Base-by-base conservation (phyloP, 2,329 filamentous ascomycete species). In the Biscogniauxia marginata region DNA sequence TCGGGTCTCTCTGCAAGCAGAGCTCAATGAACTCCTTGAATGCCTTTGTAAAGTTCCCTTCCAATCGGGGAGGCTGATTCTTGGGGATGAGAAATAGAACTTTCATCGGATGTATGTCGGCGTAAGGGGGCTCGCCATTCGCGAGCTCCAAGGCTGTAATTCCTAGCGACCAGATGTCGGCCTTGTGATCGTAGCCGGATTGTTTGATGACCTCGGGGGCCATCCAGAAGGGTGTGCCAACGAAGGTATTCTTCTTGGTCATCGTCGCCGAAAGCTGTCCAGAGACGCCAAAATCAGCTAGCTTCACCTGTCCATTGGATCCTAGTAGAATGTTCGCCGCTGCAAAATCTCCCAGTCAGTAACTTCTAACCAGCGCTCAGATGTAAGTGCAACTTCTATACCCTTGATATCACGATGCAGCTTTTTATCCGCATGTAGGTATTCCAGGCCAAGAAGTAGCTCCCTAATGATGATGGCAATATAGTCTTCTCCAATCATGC, bases 231-330 rank as follows among this genome's bases (percentile, higher is more conserved):
- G 95, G 93, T 0, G 93, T 98, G 30, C 95, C 95, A 25, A 99
- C 93, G 73, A 98, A 99, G 0, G 93, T 98, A 71, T 98, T 98
- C 78, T 98, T 98, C 81, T 98, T 98, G 60, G 93, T 97, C 93
- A 98, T 98, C 50, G 93, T 99, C 6, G 93, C 93, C 8, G 93
- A 96, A 20, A 98, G 82, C 75, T 98, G 95, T 23, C 93, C 93
- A 1, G 93, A 97, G 6, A 99, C 95, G 56, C 93, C 93, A 76
- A 99, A 99, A 72, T 99, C 93, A 13, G 93, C 93, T 55, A 98
- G 80, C 74, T 99, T 99, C 65, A 99, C 93, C 76, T 98, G 95
- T 2, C 95, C 95, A 70, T 89, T 96, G 50, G 91, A 86, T 58
- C 89, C 88, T 5, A 99, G 83, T 30, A 99, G 80, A 24, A 99